phyloP scores from a whole-genome alignment of 192 early-diverging fungal genomes.

The Podila epigama region DNA sequence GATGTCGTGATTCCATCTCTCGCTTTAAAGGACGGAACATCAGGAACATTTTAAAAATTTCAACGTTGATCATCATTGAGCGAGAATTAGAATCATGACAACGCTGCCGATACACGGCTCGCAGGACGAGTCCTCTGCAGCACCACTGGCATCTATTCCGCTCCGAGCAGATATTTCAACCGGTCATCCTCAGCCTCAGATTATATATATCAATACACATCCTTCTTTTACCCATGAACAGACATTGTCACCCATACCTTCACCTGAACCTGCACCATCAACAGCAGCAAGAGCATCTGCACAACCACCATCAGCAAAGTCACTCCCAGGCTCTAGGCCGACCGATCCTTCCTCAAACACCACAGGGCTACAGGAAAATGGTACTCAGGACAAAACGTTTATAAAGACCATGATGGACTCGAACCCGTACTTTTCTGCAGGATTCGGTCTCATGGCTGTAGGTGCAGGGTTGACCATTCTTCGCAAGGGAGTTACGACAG shows the following conservation, averaged over 20 bases:
- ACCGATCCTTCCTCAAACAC: neutral
- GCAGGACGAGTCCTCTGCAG: neutral
- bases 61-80: too few species aligned
- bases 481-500: conserved; percentile 72
- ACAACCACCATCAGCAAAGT: neutral
- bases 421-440: conserved; percentile 96
- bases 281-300: neutral
- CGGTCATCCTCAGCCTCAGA: neutral
- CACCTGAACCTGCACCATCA: conserved; percentile 3
- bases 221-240: neutral
- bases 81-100: neutral
- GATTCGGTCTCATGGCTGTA: conserved; percentile 91
- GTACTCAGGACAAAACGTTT: conserved; percentile 14
- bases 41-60: too few species aligned
- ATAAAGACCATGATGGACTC: conserved; percentile 39
- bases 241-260: neutral
- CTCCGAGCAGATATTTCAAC: neutral
- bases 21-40: too few species aligned
- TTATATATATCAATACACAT: neutral
- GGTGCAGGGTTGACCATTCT: conserved; percentile 83
- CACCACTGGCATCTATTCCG: neutral
- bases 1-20: too few species aligned
- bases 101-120: neutral
- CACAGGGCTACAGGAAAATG: neutral
- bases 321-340: neutral